A percentile compares a stretch with the other conserved stretches of the same genome.
phyloP scores from a whole-genome alignment of 1,139 yeast genomes.

The Geotrichum phurueaensis region DNA sequence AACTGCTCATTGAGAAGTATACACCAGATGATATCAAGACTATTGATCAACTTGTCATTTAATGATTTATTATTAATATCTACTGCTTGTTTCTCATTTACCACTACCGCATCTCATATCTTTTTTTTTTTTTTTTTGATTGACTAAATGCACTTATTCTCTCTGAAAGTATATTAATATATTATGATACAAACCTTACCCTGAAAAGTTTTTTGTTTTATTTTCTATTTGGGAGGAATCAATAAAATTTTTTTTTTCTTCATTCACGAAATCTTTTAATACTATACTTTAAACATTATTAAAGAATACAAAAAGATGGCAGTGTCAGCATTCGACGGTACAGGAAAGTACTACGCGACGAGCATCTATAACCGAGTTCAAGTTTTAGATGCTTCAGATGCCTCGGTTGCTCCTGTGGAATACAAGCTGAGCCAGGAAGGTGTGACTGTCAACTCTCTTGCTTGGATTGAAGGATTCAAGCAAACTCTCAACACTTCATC shows the following conservation, averaged over 20 bases:
- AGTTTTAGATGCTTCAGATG: not conserved
- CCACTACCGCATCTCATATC: not conserved
- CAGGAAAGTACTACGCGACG: not conserved
- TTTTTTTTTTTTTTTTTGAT: not conserved
- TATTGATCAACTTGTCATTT: constrained; percentile 19
- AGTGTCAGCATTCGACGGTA: not conserved
- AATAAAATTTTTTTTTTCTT: not conserved
- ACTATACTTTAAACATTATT: not conserved
- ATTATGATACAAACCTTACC: not conserved
- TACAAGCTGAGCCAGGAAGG: not conserved
- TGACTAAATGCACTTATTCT: constrained; percentile 36
- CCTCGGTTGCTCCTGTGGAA: not conserved
- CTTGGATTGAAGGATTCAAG: not conserved
- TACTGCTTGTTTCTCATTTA: not conserved
- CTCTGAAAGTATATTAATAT: constrained; percentile 33
- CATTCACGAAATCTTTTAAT: not conserved
- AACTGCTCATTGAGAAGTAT: constrained; percentile 25
- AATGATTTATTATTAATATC: not conserved
- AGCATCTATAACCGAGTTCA: not conserved
- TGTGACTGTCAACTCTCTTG: not conserved
- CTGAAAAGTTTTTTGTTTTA: not conserved
- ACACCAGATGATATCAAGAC: constrained; percentile 36
- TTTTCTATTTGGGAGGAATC: not conserved
- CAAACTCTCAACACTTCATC: not conserved
- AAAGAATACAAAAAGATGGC: not conserved